Base-by-base conservation (phyloP, 2,329 filamentous ascomycete genomes). In the Graphilbum sp. region DNA sequence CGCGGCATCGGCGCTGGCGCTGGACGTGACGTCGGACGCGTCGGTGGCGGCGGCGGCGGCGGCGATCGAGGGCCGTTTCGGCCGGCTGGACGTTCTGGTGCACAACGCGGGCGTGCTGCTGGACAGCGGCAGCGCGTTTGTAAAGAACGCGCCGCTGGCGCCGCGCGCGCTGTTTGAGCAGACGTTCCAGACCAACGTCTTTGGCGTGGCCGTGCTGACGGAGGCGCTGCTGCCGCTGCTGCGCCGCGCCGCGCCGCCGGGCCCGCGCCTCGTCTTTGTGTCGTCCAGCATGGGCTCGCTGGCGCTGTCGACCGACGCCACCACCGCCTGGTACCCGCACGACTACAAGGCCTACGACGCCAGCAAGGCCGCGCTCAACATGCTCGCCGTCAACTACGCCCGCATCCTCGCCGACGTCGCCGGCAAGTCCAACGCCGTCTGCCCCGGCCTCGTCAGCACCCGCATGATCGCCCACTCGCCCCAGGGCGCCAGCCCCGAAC, bases 11-110 rank as follows among this genome's bases (percentile, higher is more conserved):
- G 34, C 34, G 4, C 4, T 35, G n/a, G 21, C 25, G 34, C 34
- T 35, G 6, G 34, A 35, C 17, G 21, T 35, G 19, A 27, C 21
- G 10, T 35, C 34, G 41, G 24, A 66, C 39, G 51, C 53, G 5
- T 59, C 60, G 29, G 61, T 67, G 45, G 41, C 37, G 12, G 37
- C 30, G 4, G 60, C 60, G 7, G 57, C 53, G 8, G 40, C 48
- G 5, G 39, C 43, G 1, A 53, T 55, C n/a, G 38, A 42, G 4
- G 35, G 38, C 9, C 47, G 46, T 12, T 48, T 57, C 46, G 57
- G 57, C 15, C 54, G 47, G 16, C 47, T 54, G 10, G 53, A 54
- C 37, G 54, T 54, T 7, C 49, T 55, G 25, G 40, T 55, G 45
- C 54, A 56, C 48, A 56, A 54, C 32, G 54, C 52, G 17, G 52